These are phyloP conservation scores for Colletotrichum liaoningense DNA, from an alignment of 2,329 filamentous ascomycete species.

Conservation along the genomic window DNA sequence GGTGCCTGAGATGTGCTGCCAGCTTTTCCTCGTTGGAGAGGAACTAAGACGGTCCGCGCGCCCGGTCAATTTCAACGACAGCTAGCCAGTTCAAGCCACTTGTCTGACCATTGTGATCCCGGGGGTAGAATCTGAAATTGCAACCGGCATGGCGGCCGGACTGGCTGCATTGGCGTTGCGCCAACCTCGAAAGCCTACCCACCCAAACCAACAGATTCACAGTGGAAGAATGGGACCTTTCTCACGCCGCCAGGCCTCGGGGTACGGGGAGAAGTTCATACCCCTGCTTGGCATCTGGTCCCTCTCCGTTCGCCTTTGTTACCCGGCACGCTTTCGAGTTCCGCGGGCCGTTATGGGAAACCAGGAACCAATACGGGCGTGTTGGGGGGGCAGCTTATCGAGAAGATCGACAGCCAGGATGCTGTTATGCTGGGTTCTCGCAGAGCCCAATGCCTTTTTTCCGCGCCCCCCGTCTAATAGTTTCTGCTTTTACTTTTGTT, in stretches of 20 bases:
- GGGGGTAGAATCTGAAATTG: slow-evolving; percentile 22
- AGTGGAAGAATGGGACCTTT: not conserved
- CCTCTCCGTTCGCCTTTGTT: slow-evolving; percentile 7
- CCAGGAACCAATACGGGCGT: not conserved
- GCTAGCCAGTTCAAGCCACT: slow-evolving; percentile 32
- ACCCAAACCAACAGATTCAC: not conserved
- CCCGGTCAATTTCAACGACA: slow-evolving; percentile 33
- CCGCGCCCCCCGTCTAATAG: slow-evolving; percentile 27
- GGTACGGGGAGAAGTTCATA: not conserved
- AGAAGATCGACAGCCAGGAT: slow-evolving; percentile 23
- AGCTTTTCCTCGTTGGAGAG: not conserved
- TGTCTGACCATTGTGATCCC: slow-evolving; percentile 33
- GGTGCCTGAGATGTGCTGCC: not conserved
- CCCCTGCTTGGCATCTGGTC: slow-evolving; percentile 32
- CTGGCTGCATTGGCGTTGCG: slow-evolving; percentile 31
- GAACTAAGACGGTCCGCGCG: slow-evolving; percentile 22
- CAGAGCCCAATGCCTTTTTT: slow-evolving; percentile 5
- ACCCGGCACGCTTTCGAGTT: not conserved
- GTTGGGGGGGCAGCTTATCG: not conserved
- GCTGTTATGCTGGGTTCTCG: not conserved
- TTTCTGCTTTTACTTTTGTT: slow-evolving; percentile 23
- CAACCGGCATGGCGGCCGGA: slow-evolving; percentile 28
- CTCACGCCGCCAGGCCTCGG: not conserved
- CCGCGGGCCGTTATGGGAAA: slow-evolving; percentile 12
- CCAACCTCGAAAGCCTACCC: slow-evolving; percentile 7